Evolutionary conservation across 768 basidiomycete genomes (phyloP), one percentile per base, ranked within the genome.

Genomic region (Leccinellum rugosiceps): DNA sequence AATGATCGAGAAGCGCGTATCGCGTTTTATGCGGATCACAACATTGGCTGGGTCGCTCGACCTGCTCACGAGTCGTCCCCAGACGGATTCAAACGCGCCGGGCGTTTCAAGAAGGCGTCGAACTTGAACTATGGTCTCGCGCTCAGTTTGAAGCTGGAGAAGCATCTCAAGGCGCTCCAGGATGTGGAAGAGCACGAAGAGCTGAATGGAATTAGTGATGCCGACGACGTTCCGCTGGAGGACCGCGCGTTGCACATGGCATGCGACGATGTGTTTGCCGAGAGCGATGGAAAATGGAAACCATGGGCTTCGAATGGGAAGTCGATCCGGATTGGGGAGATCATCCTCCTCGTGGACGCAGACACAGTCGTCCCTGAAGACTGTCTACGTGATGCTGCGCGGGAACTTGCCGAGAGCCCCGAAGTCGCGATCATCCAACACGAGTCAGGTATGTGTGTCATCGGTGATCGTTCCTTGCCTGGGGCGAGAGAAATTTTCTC

Each of bases 61-160:
- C 85, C 85, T 0, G 71, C 66, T 54, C 83, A 86, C 8, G 26
- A 46, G 0, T 55, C 59, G 0, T 38, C 63, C 5, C 53, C 60
- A 1, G 50, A 26, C 15, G 72, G 67, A 5, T 72, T 72, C 55
- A 75, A 72, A n/a, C 73, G 76, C 30, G 70, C 88, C 0, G 93
- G 94, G 8, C 81, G 92, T 10, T 96, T 96, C 83, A 96, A 96
- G 79, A 96, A 96, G 70, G 92, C 92, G 2, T 87, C 85, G 28
- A 96, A 96, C 71, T 83, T 95, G 83, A 96, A 95, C 70, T 94
- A 88, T 58, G 91, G 83, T 7, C 75, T 81, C 10, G 72, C 68
- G 17, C 63, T 82, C 14, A 77, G 77, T 14, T 58, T 78, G 51
- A 70, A 72, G 17, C 55, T 72, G 34, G 72, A 72, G 48, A 56